A percentile compares a stretch with the other conserved stretches of the same genome.
phyloP scores from a whole-genome alignment of 208 protist genomes.

The Crithidia thermophila region DNA sequence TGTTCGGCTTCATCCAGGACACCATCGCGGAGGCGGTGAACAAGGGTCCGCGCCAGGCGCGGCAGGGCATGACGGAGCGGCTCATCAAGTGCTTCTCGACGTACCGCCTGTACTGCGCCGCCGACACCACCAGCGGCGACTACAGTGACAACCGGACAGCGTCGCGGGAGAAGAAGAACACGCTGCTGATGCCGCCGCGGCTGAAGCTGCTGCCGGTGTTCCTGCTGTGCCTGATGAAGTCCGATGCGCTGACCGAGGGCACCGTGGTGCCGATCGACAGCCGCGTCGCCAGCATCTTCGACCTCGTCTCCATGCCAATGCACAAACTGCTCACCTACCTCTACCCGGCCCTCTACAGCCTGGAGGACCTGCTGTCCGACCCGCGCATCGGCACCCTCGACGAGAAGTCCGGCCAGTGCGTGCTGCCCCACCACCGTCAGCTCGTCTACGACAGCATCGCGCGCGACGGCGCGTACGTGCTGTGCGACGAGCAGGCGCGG shows the following conservation, averaged over 20 bases:
- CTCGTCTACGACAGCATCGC: constrained; percentile 77
- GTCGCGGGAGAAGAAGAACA: constrained; percentile 31
- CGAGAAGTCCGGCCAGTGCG: constrained; percentile 49
- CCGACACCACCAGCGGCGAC: constrained; percentile 22
- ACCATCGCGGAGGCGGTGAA: constrained; percentile 66
- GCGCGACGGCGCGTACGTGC: constrained; percentile 74
- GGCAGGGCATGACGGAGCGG: constrained; percentile 47
- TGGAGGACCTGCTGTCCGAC: constrained; percentile 56
- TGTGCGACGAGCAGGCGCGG: constrained; percentile 83
- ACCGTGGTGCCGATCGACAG: constrained; percentile 80
- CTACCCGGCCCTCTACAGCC: constrained; percentile 85
- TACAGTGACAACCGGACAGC: constrained; percentile 19
- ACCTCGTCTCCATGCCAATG: constrained; percentile 73
- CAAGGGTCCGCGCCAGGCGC: constrained; percentile 73
- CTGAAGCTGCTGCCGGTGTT: constrained; percentile 94
- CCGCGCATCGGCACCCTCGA: constrained; percentile 49
- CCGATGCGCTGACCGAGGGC: constrained; percentile 76
- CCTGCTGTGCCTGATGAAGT: constrained; percentile 81
- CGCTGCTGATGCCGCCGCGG: constrained; percentile 92
- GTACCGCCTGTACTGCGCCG: constrained; percentile 83
- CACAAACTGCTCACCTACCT: constrained; percentile 76
- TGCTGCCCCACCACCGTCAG: constrained; percentile 65
- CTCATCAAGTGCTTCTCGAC: constrained; percentile 71
- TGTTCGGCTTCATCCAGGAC: constrained; percentile 67
- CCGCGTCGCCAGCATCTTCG: constrained; percentile 71